phyloP scores from a whole-genome alignment of 441 rosid species.

The Omphalea diandra region DNA sequence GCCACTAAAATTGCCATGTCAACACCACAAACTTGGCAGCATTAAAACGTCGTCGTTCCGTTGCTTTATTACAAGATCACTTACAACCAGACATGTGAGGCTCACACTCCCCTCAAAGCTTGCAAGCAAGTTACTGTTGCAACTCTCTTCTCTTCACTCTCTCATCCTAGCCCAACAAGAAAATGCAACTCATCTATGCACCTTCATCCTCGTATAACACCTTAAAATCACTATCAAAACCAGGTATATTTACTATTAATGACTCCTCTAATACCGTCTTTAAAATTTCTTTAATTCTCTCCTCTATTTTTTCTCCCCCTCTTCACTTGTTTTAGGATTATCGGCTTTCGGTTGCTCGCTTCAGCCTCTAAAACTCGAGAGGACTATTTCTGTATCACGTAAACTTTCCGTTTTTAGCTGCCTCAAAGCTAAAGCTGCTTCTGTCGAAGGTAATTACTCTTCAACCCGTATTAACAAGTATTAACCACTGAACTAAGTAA shows the following conservation, averaged over 20 bases:
- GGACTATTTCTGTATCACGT: constrained; percentile 11
- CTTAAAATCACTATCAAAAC: constrained; percentile 32
- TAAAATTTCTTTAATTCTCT: not conserved
- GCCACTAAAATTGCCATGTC: too few species aligned
- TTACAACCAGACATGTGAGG: constrained; percentile 37
- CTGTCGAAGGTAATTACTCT: constrained; percentile 57
- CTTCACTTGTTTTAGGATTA: constrained; percentile 15
- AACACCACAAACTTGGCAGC: too few species aligned
- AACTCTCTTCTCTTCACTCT: constrained; percentile 12
- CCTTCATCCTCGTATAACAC: constrained; percentile 38
- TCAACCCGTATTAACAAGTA: too few species aligned
- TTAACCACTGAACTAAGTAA: too few species aligned
- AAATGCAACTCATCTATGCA: constrained; percentile 63
- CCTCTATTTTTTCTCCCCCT: not conserved
- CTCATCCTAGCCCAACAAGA: too few species aligned
- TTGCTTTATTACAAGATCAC: too few species aligned
- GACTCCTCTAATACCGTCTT: not conserved
- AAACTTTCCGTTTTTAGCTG: constrained; percentile 28
- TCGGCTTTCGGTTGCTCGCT: constrained; percentile 22
- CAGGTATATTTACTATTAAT: constrained; percentile 28
- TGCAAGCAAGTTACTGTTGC: not conserved
- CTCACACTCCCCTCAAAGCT: constrained; percentile 12
- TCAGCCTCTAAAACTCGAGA: constrained; percentile 18
- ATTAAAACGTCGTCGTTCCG: too few species aligned
- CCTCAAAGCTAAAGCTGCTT: constrained; percentile 40